phyloP scores from a whole-genome alignment of 2,329 filamentous ascomycete species.

The Xylaria arbuscula region DNA sequence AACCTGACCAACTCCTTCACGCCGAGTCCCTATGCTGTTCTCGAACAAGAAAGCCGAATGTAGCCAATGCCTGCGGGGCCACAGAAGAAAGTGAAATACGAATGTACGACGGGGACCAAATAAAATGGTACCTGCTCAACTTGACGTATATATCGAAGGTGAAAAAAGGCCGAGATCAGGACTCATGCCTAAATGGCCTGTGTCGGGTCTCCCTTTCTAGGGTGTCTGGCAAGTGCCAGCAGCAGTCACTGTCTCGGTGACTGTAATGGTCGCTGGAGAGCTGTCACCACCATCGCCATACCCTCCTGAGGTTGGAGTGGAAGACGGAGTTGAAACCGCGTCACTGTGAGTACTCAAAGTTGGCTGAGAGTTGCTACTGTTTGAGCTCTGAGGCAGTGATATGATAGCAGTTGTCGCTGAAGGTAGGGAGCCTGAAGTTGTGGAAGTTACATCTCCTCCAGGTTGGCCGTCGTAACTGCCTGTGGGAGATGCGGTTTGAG shows the following conservation, averaged over 20 bases:
- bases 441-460: conserved; percentile 36
- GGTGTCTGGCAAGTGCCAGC: conserved; percentile 44
- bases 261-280: conserved; percentile 42
- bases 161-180: conserved; percentile 31
- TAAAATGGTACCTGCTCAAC: conserved; percentile 17
- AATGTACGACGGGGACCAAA: conserved; percentile 24
- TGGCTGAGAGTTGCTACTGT: conserved; percentile 27
- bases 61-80: conserved; percentile 48
- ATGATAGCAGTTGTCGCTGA: conserved; percentile 37
- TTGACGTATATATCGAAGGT: conserved; percentile 34
- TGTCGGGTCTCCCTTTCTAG: conserved; percentile 39
- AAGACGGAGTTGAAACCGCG: conserved; percentile 12
- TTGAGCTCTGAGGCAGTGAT: conserved; percentile 23
- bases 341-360: conserved; percentile 31
- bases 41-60: conserved; percentile 35
- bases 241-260: conserved; percentile 48
- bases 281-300: conserved; percentile 23
- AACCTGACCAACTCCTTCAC: conserved; percentile 30
- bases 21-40: conserved; percentile 20
- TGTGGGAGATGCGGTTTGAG: conserved; percentile 37
- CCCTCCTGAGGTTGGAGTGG: conserved; percentile 20
- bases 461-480: conserved; percentile 41
- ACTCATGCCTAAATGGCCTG: conserved; percentile 21
- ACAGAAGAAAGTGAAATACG: conserved; percentile 47
- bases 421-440: conserved; percentile 22